phyloP scores from a whole-genome alignment of 768 basidiomycete genomes.

The Boletus edulis region DNA sequence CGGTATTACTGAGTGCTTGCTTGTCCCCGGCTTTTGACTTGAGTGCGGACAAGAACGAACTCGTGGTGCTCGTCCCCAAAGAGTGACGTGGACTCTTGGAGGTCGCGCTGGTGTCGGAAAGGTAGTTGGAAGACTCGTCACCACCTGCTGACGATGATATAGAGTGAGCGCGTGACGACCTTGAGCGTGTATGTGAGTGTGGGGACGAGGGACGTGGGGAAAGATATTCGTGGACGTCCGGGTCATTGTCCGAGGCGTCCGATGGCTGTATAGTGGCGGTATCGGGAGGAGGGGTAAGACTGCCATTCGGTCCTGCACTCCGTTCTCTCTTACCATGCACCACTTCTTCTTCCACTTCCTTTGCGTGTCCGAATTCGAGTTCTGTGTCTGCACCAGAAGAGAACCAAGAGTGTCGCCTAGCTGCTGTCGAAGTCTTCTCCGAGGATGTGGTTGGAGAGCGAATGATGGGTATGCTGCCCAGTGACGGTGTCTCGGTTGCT shows the following conservation, averaged over 20 bases:
- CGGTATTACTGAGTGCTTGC: constrained; percentile 79
- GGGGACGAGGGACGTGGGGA: constrained; percentile 43
- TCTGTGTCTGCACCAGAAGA: constrained; percentile 42
- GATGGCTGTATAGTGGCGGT: constrained; percentile 2
- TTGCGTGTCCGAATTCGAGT: constrained; percentile 16
- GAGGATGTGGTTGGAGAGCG: constrained; percentile 25
- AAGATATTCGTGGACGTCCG: constrained; percentile 16
- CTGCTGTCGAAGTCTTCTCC: constrained; percentile 25
- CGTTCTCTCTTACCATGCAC: constrained; percentile 23
- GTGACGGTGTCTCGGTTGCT: constrained; percentile 18
- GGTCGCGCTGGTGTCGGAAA: constrained; percentile 32
- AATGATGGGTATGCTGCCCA: constrained; percentile 20
- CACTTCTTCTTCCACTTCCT: constrained; percentile 24
- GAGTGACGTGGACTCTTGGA: constrained; percentile 43
- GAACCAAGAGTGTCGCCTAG: constrained; percentile 59
- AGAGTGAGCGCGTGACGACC: constrained; percentile 36
- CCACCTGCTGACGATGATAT: constrained; percentile 34
- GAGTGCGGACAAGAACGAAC: constrained; percentile 75
- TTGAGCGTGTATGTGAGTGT: constrained; percentile 35
- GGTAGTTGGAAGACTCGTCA: constrained; percentile 27
- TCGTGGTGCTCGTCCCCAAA: constrained; percentile 29
- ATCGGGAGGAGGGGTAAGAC: constrained; percentile 18
- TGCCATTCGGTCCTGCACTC: constrained; percentile 37
- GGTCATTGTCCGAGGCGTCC: constrained; percentile 20
- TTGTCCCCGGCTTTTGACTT: constrained; percentile 80